Conservation (phyloP, 2,329 filamentous ascomycete species). For the Erysiphe pisi region DNA sequence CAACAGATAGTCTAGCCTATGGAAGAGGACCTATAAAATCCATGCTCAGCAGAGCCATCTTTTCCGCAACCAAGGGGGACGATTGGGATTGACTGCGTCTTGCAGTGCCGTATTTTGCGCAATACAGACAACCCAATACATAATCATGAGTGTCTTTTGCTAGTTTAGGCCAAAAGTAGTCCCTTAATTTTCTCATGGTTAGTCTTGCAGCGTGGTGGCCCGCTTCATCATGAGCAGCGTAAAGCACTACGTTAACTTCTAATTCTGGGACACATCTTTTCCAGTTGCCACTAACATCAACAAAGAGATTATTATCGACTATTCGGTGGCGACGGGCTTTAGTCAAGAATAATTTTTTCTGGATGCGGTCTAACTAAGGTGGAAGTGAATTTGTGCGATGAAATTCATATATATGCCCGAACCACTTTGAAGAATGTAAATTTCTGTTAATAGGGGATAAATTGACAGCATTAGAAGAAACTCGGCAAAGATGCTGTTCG, state of each 20-base stretch:
- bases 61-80: not conserved
- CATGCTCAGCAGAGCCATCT: constrained; percentile 12
- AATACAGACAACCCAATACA: constrained; percentile 19
- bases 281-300: not conserved
- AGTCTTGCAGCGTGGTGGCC: not conserved
- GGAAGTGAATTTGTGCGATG: not conserved
- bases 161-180: not conserved
- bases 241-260: not conserved
- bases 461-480: not conserved
- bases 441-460: not conserved
- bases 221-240: constrained; percentile 20
- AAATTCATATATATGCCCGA: too few relatives aligned
- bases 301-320: too few relatives aligned
- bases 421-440: too few relatives aligned
- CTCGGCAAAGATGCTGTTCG: constrained; percentile 13
- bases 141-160: not conserved
- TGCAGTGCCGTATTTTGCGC: constrained; percentile 5
- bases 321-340: not conserved
- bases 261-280: not conserved
- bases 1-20: not conserved
- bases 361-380: not conserved
- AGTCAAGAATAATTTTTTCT: not conserved
- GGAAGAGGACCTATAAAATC: constrained; percentile 18
- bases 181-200: not conserved
- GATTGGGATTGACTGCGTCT: constrained; percentile 10